Percentiles rank a stretch among this genome's conserved stretches.
phyloP scores from a whole-genome alignment of 306 rosid species.

The Lathyrus tuberosus region DNA sequence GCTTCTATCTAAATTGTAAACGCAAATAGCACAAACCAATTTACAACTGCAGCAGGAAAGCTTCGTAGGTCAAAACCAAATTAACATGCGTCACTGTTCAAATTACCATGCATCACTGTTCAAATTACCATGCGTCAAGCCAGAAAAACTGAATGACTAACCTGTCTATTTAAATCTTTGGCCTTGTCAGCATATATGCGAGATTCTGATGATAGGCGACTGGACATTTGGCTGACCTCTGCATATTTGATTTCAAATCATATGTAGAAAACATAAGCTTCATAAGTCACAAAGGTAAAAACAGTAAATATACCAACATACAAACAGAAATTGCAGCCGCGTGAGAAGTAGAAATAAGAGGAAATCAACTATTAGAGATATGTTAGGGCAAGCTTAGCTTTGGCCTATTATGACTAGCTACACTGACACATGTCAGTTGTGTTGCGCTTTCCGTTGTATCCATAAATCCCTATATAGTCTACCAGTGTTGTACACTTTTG shows the following conservation, averaged over 20 bases:
- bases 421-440: too few relatives aligned
- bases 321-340: background rate
- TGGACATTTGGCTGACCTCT: constrained; percentile 99
- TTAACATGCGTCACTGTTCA: background rate
- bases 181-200: constrained; percentile 95
- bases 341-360: constrained; percentile 19
- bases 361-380: constrained; percentile 5
- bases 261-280: background rate
- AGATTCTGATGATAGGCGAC: constrained; percentile 91
- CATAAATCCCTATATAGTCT: too few relatives aligned
- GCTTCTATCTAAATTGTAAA: constrained; percentile 29
- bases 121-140: background rate
- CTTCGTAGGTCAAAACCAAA: constrained; percentile 26
- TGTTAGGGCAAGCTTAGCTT: too few relatives aligned
- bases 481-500: too few relatives aligned
- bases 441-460: too few relatives aligned
- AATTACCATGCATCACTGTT: background rate
- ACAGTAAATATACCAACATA: constrained; percentile 16
- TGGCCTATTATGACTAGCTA: too few relatives aligned
- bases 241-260: constrained; percentile 52
- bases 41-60: background rate
- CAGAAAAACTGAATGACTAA: constrained; percentile 48
- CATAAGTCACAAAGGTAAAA: constrained; percentile 26
- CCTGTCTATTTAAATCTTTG: constrained; percentile 91
- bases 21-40: constrained; percentile 25